Percentiles rank a stretch among this genome's conserved stretches.
These are phyloP conservation scores for Claviceps digitariae DNA, from an alignment of 2,329 filamentous ascomycete genomes.

Conservation along the genomic window DNA sequence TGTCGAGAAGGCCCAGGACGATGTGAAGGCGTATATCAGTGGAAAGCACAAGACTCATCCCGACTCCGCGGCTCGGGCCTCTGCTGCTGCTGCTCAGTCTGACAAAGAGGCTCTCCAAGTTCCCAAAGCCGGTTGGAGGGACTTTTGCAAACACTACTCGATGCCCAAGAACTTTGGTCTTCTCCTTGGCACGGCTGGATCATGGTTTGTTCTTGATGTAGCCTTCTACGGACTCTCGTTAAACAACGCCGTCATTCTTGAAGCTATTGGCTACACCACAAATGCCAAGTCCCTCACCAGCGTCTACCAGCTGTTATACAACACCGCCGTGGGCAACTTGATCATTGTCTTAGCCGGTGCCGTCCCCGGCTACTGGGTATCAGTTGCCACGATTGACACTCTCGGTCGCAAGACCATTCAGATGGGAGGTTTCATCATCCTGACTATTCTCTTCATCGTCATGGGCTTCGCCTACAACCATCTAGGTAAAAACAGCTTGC, in stretches of 20 bases:
- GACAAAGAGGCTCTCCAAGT: slow-evolving; percentile 42
- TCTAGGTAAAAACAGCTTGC: slow-evolving; percentile 36
- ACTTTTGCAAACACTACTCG: slow-evolving; percentile 59
- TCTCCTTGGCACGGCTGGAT: slow-evolving; percentile 65
- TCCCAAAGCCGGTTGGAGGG: slow-evolving; percentile 56
- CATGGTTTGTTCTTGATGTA: slow-evolving; percentile 63
- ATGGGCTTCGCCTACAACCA: slow-evolving; percentile 50
- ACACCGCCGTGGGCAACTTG: slow-evolving; percentile 65
- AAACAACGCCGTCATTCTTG: slow-evolving; percentile 62
- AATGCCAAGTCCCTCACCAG: slow-evolving; percentile 23
- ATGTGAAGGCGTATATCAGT: slow-evolving; percentile 60
- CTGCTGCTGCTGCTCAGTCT: slow-evolving; percentile 35
- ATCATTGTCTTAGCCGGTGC: slow-evolving; percentile 68
- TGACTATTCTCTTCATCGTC: slow-evolving; percentile 46
- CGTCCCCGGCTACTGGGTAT: slow-evolving; percentile 73
- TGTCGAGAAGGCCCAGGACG: slow-evolving; percentile 57
- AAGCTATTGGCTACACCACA: slow-evolving; percentile 55
- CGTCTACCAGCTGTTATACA: slow-evolving; percentile 58
- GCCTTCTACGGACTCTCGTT: slow-evolving; percentile 57
- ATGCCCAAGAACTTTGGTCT: slow-evolving; percentile 60
- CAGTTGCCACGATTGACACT: slow-evolving; percentile 59
- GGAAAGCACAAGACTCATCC: slow-evolving; percentile 49
- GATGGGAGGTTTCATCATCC: slow-evolving; percentile 45
- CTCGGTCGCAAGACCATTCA: slow-evolving; percentile 69
- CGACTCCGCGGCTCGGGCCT: slow-evolving; percentile 53